Evolutionary conservation across 2,329 filamentous ascomycete genomes (phyloP).

Genomic region (Alternaria sp.): DNA sequence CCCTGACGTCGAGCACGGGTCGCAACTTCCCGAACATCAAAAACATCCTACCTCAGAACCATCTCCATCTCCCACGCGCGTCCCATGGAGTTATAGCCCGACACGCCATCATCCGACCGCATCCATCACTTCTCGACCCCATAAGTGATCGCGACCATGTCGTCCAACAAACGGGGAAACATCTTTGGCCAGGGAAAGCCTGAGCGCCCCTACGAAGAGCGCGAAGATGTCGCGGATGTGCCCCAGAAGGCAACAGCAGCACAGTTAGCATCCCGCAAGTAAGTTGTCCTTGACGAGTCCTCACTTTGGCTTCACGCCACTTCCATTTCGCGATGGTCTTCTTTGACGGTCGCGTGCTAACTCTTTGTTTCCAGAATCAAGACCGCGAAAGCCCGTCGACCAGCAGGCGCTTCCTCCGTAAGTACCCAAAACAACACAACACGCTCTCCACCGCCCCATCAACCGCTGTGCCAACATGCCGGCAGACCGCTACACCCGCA

Average conservation of each 20-base stretch:
- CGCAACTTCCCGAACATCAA: slow-evolving; percentile 17
- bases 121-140: slow-evolving; percentile 18
- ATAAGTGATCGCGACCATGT: slow-evolving; percentile 35
- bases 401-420: slow-evolving; percentile 37
- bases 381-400: slow-evolving; percentile 35
- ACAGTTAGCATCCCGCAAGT: slow-evolving; percentile 64
- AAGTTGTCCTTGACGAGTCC: slow-evolving; percentile 47
- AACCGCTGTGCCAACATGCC: slow-evolving; percentile 12
- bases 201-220: slow-evolving; percentile 39
- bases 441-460: slow-evolving; percentile 8
- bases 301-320: neutral
- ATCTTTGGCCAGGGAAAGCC: slow-evolving; percentile 41
- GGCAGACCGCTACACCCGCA: slow-evolving; percentile 13
- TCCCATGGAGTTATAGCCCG: slow-evolving; percentile 18
- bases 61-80: slow-evolving; percentile 11
- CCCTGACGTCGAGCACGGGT: slow-evolving; percentile 22
- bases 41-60: slow-evolving; percentile 18
- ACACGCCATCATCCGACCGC: slow-evolving; percentile 9
- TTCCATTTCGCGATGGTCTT: slow-evolving; percentile 1
- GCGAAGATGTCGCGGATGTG: slow-evolving; percentile 53
- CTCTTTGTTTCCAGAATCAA: slow-evolving; percentile 37
- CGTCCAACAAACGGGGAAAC: slow-evolving; percentile 36
- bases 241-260: slow-evolving; percentile 62
- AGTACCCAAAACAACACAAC: slow-evolving; percentile 26
- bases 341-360: slow-evolving; percentile 24